Evolutionary conservation across 2,329 filamentous ascomycete genomes (phyloP).

Genomic region (Exophiala xenobiotica): DNA sequence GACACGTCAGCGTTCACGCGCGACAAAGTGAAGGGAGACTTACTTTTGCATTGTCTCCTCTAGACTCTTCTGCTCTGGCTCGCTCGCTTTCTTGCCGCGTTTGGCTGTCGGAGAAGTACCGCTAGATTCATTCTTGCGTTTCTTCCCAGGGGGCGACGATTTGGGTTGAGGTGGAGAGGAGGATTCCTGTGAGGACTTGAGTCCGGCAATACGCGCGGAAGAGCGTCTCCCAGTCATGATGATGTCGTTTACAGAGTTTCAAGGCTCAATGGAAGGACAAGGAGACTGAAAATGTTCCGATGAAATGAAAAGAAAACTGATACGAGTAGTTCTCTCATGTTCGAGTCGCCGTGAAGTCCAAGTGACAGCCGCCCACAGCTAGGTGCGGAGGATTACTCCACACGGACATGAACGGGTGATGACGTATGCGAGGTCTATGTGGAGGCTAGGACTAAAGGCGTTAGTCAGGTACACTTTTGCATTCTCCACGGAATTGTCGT

Average conservation of each 20-base stretch:
- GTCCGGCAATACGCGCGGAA: constrained; percentile 45
- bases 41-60: constrained; percentile 32
- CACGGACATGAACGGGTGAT: no score
- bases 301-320: no score
- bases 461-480: background rate
- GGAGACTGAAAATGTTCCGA: no score
- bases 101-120: constrained; percentile 35
- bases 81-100: constrained; percentile 38
- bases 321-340: constrained; percentile 1
- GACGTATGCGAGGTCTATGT: background rate
- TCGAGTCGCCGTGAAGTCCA: background rate
- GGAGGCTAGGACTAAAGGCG: background rate
- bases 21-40: background rate
- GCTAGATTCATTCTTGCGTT: constrained; percentile 39
- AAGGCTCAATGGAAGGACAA: no score
- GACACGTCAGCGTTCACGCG: constrained; percentile 10
- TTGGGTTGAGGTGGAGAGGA: constrained; percentile 22
- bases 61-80: constrained; percentile 33
- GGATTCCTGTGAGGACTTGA: constrained; percentile 35
- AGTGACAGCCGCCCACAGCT: no score
- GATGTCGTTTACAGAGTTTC: background rate
- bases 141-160: constrained; percentile 35
- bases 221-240: constrained; percentile 25
- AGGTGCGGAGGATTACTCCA: no score
- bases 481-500: no score